phyloP scores from a whole-genome alignment of 2,329 filamentous ascomycete species.

The Aureobasidium sp. region DNA sequence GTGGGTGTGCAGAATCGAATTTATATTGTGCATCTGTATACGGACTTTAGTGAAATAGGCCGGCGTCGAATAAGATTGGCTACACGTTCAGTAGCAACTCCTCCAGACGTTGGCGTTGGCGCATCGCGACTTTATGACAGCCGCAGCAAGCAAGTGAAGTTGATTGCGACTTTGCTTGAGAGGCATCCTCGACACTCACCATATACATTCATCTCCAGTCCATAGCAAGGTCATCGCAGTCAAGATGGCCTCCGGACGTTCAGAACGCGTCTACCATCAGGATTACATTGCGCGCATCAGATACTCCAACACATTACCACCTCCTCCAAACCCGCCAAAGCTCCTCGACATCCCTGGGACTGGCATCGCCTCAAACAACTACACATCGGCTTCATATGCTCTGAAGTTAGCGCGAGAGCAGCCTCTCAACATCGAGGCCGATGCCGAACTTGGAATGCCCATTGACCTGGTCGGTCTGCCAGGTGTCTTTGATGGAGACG shows the following conservation, averaged over 20 bases:
- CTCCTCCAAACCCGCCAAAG: conserved; percentile 90
- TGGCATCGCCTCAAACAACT: conserved; percentile 75
- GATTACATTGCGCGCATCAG: conserved; percentile 95
- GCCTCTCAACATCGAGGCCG: conserved; percentile 90
- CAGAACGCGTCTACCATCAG: conserved; percentile 56
- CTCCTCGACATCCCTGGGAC: conserved; percentile 94
- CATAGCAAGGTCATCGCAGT: background rate
- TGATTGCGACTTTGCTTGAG: background rate
- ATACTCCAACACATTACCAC: conserved; percentile 91
- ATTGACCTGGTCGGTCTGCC: conserved; percentile 92
- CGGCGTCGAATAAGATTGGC: background rate
- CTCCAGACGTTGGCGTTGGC: background rate
- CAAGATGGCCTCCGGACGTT: conserved; percentile 9
- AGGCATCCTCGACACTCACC: background rate
- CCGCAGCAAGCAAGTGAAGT: background rate
- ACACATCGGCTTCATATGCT: conserved; percentile 83
- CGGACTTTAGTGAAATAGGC: background rate
- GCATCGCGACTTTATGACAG: background rate
- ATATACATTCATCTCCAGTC: background rate
- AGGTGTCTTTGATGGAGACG: conserved; percentile 88
- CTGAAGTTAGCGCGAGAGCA: conserved; percentile 84
- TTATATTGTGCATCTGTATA: background rate
- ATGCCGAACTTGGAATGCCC: conserved; percentile 96
- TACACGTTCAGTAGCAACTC: background rate
- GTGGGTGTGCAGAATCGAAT: background rate